These are phyloP conservation scores for Dendrostoma leiphaemia DNA, from an alignment of 2,329 filamentous ascomycete species.

Conservation along the genomic window DNA sequence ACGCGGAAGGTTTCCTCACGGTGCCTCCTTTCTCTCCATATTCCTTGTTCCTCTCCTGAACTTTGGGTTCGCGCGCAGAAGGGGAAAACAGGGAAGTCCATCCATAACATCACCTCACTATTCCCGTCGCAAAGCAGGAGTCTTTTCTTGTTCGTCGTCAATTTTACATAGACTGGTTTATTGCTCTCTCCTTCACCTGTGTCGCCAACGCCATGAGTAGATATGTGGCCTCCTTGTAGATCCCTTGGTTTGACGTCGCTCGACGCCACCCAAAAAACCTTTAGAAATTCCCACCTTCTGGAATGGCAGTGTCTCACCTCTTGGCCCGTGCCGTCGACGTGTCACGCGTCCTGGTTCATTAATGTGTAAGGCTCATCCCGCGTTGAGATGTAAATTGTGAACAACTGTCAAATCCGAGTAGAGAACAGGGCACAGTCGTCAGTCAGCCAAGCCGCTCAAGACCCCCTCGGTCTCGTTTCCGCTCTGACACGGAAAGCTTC, in stretches of 20 bases:
- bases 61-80: slow-evolving; percentile 12
- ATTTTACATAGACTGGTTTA: slow-evolving; percentile 20
- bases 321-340: too few relatives aligned
- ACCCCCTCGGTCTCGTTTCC: too few relatives aligned
- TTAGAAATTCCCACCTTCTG: not conserved
- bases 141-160: slow-evolving; percentile 17
- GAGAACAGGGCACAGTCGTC: too few relatives aligned
- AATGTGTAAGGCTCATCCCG: too few relatives aligned
- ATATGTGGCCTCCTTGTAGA: too few relatives aligned
- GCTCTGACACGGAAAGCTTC: too few relatives aligned
- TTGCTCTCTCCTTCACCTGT: slow-evolving; percentile 6
- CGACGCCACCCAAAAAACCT: not conserved
- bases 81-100: slow-evolving; percentile 13
- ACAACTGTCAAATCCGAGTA: too few relatives aligned
- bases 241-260: not conserved
- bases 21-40: slow-evolving; percentile 2
- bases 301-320: slow-evolving; percentile 1
- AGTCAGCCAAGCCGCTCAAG: too few relatives aligned
- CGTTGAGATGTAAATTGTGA: too few relatives aligned
- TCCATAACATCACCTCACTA: slow-evolving; percentile 14
- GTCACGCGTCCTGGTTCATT: too few relatives aligned
- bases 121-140: slow-evolving; percentile 17
- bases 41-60: slow-evolving; percentile 13
- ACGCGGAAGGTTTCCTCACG: slow-evolving; percentile 8
- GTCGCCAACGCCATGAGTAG: not conserved